Evolutionary conservation across 2,329 filamentous ascomycete genomes (phyloP), one percentile per base, ranked within the genome.

Genomic region (Cryphonectria carpinicola): DNA sequence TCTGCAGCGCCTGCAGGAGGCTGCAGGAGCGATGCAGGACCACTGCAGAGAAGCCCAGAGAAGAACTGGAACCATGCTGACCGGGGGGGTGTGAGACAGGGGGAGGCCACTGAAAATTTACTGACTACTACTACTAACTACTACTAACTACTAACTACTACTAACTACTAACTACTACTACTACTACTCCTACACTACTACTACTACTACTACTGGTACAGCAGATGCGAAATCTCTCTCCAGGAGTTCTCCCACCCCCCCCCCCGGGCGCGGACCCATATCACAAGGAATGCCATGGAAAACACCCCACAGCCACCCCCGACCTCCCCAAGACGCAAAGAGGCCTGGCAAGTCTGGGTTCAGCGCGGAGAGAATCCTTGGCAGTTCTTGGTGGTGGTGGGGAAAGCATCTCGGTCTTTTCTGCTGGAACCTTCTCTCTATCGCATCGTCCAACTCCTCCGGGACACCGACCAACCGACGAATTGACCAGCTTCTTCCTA

Each of bases 31-130:
- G 28, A 10, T 35, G 63, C 63, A 39, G 60, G 60, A 13, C 60
- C 35, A 32, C 62, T 65, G 62, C 62, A 66, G 35, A 66, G 63
- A 65, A 65, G 63, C 41, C 13, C 63, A 65, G 28, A 65, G 63
- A 65, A 65, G 63, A 22, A 32, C 8, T 25, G 28, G 41, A 65
- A 5, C 61, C 39, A 14, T 39, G 58, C 60, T 41, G 22, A 32
- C 60, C 25, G 10, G 28, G 54, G n/a, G 25, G 54, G 43, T 17
- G 41, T 6, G 41, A 13, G 5, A 46, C 43, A 46, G 46, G 46
- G 46, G 46, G 22, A 0, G 7, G 7, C 46, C 46, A n/a, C 22
- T 49, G 19, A 49, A 49, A 49, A 49, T n/a, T 49, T 49, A 22
- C 46, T 49, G 46, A 49, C 46, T n/a, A 22, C 46, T n/a, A 32